phyloP scores from a whole-genome alignment of 2,329 filamentous ascomycete species.

The Coniochaeta sp. region DNA sequence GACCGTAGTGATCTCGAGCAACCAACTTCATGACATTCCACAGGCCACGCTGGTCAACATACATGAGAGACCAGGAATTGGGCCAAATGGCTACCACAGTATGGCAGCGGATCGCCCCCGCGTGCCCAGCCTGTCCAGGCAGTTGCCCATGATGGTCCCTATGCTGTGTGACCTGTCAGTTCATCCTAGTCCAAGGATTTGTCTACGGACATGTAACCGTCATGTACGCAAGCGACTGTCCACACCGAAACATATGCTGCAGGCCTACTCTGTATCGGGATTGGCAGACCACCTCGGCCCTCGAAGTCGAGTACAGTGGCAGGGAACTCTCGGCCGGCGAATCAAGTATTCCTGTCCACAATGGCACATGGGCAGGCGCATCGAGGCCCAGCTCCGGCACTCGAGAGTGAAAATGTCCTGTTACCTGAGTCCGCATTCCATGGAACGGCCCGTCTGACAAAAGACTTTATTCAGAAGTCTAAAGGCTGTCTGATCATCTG shows the following conservation, averaged over 20 bases:
- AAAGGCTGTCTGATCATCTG: not conserved
- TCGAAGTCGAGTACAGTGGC: not conserved
- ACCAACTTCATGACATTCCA: too few relatives aligned
- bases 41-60: too few relatives aligned
- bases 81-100: not conserved
- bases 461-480: not conserved
- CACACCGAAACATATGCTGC: not conserved
- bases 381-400: not conserved
- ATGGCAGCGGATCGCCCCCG: not conserved
- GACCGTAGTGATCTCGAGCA: too few relatives aligned
- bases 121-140: not conserved
- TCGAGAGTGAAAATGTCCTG: not conserved
- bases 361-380: not conserved
- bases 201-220: not conserved
- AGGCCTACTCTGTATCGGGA: not conserved
- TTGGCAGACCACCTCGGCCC: not conserved
- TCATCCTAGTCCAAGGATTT: not conserved
- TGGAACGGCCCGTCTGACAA: not conserved
- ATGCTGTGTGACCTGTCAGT: not conserved
- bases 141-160: not conserved
- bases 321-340: not conserved
- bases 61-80: too few relatives aligned
- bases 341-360: not conserved
- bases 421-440: not conserved
- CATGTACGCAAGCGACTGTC: not conserved